Evolutionary conservation across 2,329 filamentous ascomycete genomes (phyloP).

Genomic region (Ilyonectria mors-panacis): DNA sequence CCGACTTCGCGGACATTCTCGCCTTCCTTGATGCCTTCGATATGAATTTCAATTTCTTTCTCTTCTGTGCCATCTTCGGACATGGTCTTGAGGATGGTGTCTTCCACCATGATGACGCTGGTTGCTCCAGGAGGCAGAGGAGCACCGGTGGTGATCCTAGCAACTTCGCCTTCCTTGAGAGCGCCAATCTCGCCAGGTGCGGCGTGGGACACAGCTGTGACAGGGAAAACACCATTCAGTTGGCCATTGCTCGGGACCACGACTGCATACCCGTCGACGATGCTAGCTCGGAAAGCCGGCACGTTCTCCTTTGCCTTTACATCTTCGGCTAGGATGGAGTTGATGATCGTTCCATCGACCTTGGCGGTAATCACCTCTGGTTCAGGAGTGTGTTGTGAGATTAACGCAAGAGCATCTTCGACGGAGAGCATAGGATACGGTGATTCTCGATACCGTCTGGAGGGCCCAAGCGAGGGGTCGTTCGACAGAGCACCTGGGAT

Average conservation of each 20-base stretch:
- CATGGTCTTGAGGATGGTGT: slow-evolving; percentile 82
- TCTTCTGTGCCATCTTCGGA: slow-evolving; percentile 89
- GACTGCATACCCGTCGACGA: slow-evolving; percentile 96
- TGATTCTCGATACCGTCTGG: slow-evolving; percentile 83
- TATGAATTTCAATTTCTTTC: slow-evolving; percentile 88
- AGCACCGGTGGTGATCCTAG: slow-evolving; percentile 94
- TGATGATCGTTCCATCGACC: slow-evolving; percentile 78
- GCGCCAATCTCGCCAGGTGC: slow-evolving; percentile 76
- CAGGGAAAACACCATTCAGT: slow-evolving; percentile 86
- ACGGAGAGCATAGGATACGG: slow-evolving; percentile 95
- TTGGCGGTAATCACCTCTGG: slow-evolving; percentile 70
- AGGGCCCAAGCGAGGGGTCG: slow-evolving; percentile 72
- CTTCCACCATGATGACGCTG: slow-evolving; percentile 93
- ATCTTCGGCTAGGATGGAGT: slow-evolving; percentile 85
- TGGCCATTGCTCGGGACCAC: slow-evolving; percentile 74
- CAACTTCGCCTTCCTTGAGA: slow-evolving; percentile 81
- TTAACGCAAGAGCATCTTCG: slow-evolving; percentile 81
- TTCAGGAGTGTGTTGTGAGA: slow-evolving; percentile 80
- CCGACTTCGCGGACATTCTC: slow-evolving; percentile 95
- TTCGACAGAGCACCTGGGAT: slow-evolving; percentile 73
- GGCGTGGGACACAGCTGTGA: slow-evolving; percentile 89
- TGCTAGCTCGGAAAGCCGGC: slow-evolving; percentile 94
- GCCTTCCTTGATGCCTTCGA: slow-evolving; percentile 79
- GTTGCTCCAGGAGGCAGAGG: slow-evolving; percentile 91
- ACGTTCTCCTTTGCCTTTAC: slow-evolving; percentile 86